Evolutionary conservation across 2,329 filamentous ascomycete species (phyloP).

Genomic region (Tolypocladium amazonense): DNA sequence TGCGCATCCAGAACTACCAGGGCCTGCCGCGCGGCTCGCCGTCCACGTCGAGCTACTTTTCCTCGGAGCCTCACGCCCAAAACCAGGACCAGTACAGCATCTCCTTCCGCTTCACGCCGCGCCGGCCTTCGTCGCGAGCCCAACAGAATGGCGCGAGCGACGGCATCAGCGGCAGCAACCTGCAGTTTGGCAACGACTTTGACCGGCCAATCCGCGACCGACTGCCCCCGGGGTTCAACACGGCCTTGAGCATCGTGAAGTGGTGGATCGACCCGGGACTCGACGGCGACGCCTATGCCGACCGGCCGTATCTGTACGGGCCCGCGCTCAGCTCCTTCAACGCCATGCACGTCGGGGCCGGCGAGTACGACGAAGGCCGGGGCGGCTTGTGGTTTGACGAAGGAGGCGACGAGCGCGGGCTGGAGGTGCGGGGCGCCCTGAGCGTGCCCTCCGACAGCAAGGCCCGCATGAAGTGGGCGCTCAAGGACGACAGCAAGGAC

Average conservation of each 20-base stretch:
- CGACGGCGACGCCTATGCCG: conserved; percentile 81
- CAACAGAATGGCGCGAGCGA: conserved; percentile 7
- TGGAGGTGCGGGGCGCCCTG: conserved; percentile 29
- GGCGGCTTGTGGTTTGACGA: conserved; percentile 52
- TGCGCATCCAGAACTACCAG: conserved; percentile 57
- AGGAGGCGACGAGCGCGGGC: conserved; percentile 50
- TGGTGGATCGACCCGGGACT: conserved; percentile 88
- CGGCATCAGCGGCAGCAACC: conserved; percentile 56
- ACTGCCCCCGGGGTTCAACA: conserved; percentile 76
- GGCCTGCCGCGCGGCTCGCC: conserved; percentile 67
- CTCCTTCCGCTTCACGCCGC: conserved; percentile 67
- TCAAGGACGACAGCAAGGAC: conserved; percentile 35
- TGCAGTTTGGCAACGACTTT: conserved; percentile 95
- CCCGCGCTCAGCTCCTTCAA: conserved; percentile 75
- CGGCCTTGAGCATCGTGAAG: conserved; percentile 74
- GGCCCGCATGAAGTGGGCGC: conserved; percentile 49
- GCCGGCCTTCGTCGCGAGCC: conserved; percentile 21
- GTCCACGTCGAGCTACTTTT: conserved; percentile 67
- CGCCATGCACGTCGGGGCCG: conserved; percentile 53
- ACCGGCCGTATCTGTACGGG: conserved; percentile 78
- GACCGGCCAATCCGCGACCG: conserved; percentile 80
- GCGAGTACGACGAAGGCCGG: conserved; percentile 32
- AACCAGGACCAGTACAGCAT: conserved; percentile 77
- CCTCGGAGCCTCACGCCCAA: conserved; percentile 51
- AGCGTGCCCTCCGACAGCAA: conserved; percentile 42